Percentiles rank a stretch among this genome's conserved stretches.
These are phyloP conservation scores for Phytophthora aleatoria DNA, from an alignment of 352 stramenopile genomes.

Conservation along the genomic window DNA sequence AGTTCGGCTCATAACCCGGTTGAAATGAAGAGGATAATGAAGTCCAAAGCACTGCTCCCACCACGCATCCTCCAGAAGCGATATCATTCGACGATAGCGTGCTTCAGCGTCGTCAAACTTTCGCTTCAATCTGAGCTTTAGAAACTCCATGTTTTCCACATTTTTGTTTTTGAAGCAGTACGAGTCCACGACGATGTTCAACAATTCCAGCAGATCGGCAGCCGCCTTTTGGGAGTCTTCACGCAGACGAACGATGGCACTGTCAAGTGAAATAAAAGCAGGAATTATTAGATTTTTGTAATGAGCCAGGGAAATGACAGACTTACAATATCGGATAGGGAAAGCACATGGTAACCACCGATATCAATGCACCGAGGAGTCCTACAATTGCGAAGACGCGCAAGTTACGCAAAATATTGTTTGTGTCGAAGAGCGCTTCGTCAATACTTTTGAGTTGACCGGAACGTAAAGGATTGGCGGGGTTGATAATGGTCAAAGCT, in stretches of 20 bases:
- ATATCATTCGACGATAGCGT: slow-evolving; percentile 54
- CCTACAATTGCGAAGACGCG: slow-evolving; percentile 76
- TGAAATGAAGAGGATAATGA: slow-evolving; percentile 58
- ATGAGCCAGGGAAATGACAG: not conserved
- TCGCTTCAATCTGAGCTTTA: slow-evolving; percentile 60
- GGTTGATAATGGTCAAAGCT: slow-evolving; percentile 73
- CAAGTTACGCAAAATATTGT: slow-evolving; percentile 71
- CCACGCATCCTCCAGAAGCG: slow-evolving; percentile 70
- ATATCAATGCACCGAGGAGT: slow-evolving; percentile 52
- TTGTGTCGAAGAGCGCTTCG: slow-evolving; percentile 60
- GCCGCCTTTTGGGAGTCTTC: slow-evolving; percentile 45
- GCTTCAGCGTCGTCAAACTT: slow-evolving; percentile 64
- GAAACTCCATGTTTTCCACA: slow-evolving; percentile 75
- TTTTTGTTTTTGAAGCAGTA: slow-evolving; percentile 89
- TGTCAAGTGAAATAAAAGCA: slow-evolving; percentile 4
- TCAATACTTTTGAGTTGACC: slow-evolving; percentile 50
- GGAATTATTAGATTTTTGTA: no score
- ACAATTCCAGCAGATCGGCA: slow-evolving; percentile 57
- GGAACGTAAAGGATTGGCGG: slow-evolving; percentile 42
- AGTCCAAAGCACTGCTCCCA: slow-evolving; percentile 78
- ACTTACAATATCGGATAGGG: slow-evolving; percentile 68
- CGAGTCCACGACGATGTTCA: slow-evolving; percentile 80
- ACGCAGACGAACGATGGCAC: slow-evolving; percentile 53
- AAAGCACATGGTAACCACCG: slow-evolving; percentile 58
- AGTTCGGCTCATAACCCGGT: slow-evolving; percentile 65